phyloP scores from a whole-genome alignment of 2,329 filamentous ascomycete genomes.

The Didymella keratinophila region DNA sequence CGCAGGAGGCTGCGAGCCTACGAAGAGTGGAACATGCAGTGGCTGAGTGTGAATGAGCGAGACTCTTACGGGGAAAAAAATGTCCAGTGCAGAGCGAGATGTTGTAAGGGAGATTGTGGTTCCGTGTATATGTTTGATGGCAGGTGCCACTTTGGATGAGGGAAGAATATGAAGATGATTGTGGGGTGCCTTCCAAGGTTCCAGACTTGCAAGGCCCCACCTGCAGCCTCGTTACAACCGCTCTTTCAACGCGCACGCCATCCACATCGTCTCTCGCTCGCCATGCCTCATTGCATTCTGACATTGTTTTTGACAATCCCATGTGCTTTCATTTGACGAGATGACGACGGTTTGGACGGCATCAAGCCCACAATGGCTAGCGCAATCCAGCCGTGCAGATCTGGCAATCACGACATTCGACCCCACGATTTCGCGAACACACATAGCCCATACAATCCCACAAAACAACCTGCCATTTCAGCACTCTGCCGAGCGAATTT shows the following conservation, averaged over 20 bases:
- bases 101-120: neutral
- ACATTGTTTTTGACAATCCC: neutral
- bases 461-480: slow-evolving; percentile 14
- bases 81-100: neutral
- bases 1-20: slow-evolving; percentile 29
- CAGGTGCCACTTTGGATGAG: neutral
- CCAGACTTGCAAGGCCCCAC: neutral
- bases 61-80: neutral
- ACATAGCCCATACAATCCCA: slow-evolving; percentile 10
- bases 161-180: too few relatives aligned
- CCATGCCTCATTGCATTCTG: neutral
- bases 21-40: slow-evolving; percentile 25
- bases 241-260: neutral
- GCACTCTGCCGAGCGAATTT: slow-evolving; percentile 6
- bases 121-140: neutral
- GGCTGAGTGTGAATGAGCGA: slow-evolving; percentile 4
- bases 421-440: slow-evolving; percentile 41
- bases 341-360: neutral
- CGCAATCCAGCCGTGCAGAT: slow-evolving; percentile 26
- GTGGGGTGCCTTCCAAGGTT: neutral
- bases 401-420: slow-evolving; percentile 47
- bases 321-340: neutral
- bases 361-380: slow-evolving; percentile 2
- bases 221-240: neutral
- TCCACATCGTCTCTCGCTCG: neutral